phyloP scores from a whole-genome alignment of 108 stramenopile species.

The Pseudonitzschia multiseries region DNA sequence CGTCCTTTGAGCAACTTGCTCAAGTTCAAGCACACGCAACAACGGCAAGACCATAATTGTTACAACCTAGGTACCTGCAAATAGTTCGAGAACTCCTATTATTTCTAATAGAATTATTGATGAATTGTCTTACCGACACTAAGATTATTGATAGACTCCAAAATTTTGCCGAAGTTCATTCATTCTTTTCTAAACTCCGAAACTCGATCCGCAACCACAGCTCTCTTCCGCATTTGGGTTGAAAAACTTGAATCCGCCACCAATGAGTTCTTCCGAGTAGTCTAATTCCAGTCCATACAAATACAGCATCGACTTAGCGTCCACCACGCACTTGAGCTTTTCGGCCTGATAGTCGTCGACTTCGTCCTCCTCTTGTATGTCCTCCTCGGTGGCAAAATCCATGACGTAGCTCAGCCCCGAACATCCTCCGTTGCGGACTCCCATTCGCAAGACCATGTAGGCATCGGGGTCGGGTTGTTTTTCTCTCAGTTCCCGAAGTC shows the following conservation, averaged over 20 bases:
- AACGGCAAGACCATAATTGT: too few species aligned
- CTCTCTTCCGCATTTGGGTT: conserved; percentile 97
- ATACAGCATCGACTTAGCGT: conserved; percentile 92
- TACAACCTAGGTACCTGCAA: too few species aligned
- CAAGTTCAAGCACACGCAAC: too few species aligned
- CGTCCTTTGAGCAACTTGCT: too few species aligned
- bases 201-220: conserved; percentile 94
- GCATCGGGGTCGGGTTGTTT: conserved; percentile 47
- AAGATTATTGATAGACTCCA: too few species aligned
- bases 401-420: conserved; percentile 93
- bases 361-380: conserved; percentile 82
- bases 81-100: too few species aligned
- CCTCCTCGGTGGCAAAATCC: conserved; percentile 85
- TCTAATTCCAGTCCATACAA: conserved; percentile 95
- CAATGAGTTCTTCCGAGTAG: conserved; percentile 94
- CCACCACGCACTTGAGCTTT: conserved; percentile 88
- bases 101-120: too few species aligned
- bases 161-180: too few species aligned
- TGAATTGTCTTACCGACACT: too few species aligned
- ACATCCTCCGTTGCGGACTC: conserved; percentile 94
- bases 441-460: conserved; percentile 84
- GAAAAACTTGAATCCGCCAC: conserved; percentile 94
- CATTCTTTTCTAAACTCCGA: conserved; percentile 70
- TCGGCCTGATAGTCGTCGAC: conserved; percentile 67
- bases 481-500: conserved; percentile 73